Evolutionary conservation across 2,329 filamentous ascomycete genomes (phyloP).

Genomic region (Fusarium nygamai): DNA sequence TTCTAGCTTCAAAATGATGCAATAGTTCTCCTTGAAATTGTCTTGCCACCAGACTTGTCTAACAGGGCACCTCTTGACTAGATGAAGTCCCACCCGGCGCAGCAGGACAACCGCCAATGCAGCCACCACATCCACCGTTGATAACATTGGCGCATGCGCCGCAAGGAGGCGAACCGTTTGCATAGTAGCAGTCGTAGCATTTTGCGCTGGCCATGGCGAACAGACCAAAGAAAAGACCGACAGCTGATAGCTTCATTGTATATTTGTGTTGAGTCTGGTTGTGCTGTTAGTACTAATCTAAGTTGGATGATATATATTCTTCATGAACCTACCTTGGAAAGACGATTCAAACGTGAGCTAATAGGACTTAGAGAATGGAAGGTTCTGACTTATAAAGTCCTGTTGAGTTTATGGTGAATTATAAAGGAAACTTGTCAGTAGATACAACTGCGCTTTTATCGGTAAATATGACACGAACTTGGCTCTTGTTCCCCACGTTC

Average conservation of each 20-base stretch:
- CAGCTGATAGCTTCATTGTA: neutral
- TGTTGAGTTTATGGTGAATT: neutral
- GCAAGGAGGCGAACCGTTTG: neutral
- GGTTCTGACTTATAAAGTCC: rapidly evolving
- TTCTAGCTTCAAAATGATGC: rapidly evolving
- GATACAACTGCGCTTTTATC: too few species aligned
- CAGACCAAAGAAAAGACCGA: neutral
- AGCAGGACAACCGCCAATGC: neutral
- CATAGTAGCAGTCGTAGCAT: neutral
- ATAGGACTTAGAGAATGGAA: neutral
- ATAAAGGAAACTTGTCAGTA: neutral
- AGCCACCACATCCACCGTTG: neutral
- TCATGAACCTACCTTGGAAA: neutral
- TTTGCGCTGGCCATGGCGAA: neutral
- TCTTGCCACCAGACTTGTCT: neutral
- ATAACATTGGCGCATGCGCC: neutral
- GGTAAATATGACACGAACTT: too few species aligned
- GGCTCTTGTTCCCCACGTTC: neutral
- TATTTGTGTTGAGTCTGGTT: neutral
- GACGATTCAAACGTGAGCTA: neutral
- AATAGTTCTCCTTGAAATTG: rapidly evolving
- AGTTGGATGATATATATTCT: neutral
- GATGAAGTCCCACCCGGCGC: neutral
- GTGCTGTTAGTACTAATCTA: neutral
- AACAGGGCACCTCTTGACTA: neutral